Evolutionary conservation across 495 filamentous ascomycete genomes (phyloP).

Genomic region (Astrocystis sublimbata): DNA sequence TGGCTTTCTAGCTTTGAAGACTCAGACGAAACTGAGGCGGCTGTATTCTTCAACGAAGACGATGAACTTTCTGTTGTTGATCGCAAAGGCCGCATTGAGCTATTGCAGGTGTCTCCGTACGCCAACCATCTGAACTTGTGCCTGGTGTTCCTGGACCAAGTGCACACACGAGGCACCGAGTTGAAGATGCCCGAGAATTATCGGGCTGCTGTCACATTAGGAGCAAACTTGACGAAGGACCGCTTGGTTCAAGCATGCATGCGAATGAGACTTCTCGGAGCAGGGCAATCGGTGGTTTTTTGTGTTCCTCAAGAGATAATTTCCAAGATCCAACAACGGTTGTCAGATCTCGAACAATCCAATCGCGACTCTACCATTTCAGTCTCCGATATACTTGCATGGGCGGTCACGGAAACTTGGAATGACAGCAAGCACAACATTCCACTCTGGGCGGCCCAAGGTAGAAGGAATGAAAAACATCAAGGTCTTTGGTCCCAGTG

Average conservation of each 20-base stretch:
- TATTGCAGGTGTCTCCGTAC: constrained; percentile 62
- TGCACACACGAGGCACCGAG: constrained; percentile 75
- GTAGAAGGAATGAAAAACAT: constrained; percentile 45
- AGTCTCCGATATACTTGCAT: constrained; percentile 57
- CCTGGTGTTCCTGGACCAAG: constrained; percentile 72
- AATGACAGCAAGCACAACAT: constrained; percentile 47
- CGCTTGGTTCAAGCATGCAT: constrained; percentile 73
- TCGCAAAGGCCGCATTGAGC: constrained; percentile 47
- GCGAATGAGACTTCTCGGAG: constrained; percentile 62
- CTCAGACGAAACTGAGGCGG: constrained; percentile 42
- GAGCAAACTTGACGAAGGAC: constrained; percentile 67
- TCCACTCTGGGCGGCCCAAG: constrained; percentile 63
- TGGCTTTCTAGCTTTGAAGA: constrained; percentile 43
- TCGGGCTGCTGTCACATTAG: constrained; percentile 69
- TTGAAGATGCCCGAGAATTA: constrained; percentile 61
- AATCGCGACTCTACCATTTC: constrained; percentile 19
- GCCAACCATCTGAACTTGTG: constrained; percentile 59
- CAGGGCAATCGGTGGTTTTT: constrained; percentile 63
- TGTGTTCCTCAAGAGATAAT: constrained; percentile 56
- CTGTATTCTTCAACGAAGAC: constrained; percentile 54
- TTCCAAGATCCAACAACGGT: constrained; percentile 35
- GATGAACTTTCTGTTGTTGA: constrained; percentile 52
- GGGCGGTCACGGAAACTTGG: constrained; percentile 61
- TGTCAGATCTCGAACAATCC: not conserved
- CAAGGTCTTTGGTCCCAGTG: constrained; percentile 28